Evolutionary conservation across 2,329 filamentous ascomycete species (phyloP), one percentile per base, ranked within the genome.

Genomic region (Aspergillus sp.): DNA sequence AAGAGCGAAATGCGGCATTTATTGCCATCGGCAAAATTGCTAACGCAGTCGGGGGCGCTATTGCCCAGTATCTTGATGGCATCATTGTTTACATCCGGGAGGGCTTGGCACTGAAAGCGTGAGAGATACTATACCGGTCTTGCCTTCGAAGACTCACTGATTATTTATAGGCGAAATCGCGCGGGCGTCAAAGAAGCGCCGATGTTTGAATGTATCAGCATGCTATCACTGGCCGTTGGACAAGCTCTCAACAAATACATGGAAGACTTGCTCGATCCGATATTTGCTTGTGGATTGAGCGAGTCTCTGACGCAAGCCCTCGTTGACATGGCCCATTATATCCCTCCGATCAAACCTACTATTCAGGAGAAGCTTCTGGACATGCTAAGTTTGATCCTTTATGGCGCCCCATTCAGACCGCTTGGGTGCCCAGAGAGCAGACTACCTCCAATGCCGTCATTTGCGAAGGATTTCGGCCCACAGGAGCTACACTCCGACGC

Each of bases 231-330:
- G 43, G 94, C 94, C 3, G 94, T 97, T 26, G 94, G 94, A 1
- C 94, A 99, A 74, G 94, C 93, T 0, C 79, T 99, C 49, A 97
- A 90, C 80, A 99, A 97, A 73, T 96, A 97, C 68, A 96, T 99
- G 85, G 92, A 96, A 68, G 89, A 92, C 11, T 77, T 99, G 24
- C 81, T 99, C 9, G 93, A 96, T 62, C 92, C 95, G 10, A 96
- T 99, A 53, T 99, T 99, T 72, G 92, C 90, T 14, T 99, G 94
- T 68, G 94, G 95, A 45, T 79, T 99, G 48, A 96, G 91, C 35
- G 89, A 93, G 51, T 94, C 95, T 60, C 81, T 99, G 20, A 96
- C 93, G 0, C 92, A 97, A 68, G 95, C 95, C 2, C 79, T 99
- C 49, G 92, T 97, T 19, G 95, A 99, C 66, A 96, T 99, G 89